Base-by-base conservation (phyloP, 108 stramenopile species). In the Halocafeteria seosinensis region DNA sequence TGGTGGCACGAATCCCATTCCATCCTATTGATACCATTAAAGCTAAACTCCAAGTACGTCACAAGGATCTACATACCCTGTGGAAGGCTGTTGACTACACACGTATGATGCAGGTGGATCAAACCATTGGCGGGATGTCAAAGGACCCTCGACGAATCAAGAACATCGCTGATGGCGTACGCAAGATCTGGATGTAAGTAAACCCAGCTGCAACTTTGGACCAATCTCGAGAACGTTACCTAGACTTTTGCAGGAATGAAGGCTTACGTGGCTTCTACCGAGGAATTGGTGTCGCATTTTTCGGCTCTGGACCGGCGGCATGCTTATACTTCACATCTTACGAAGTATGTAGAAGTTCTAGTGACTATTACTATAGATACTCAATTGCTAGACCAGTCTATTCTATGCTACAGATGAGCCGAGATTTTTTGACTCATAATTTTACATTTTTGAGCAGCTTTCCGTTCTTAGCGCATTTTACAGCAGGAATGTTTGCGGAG, bases 291-390 rank as follows among this genome's bases (percentile, higher is more conserved):
- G 85, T 91, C 25, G 85, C 87, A 13, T 63, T 90, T 31, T 60
- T 89, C 0, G 89, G 88, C 3, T 90, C 90, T 17, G 89, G 87
- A n/a, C 94, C 94, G 4, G 96, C 88, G 1, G 87, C 87, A 17
- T 76, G 85, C 38, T 34, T 93, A 4, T 98, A 98, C 74, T 71
- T 95, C 35, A 80, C 85, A 28, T 81, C 86, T 27, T 98, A 98
- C 76, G 91, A 92, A 57, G 68, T 76, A n/a, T n/a, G n/a, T n/a
- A n/a, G n/a, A n/a, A n/a, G n/a, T n/a, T n/a, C n/a, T n/a, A n/a
- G n/a, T n/a, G n/a, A n/a, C n/a, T n/a, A n/a, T n/a, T n/a, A n/a
- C n/a, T n/a, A n/a, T n/a, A n/a, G n/a, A n/a, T n/a, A n/a, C n/a
- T n/a, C n/a, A n/a, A n/a, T n/a, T n/a, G n/a, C n/a, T n/a, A n/a